Evolutionary conservation across 2,329 filamentous ascomycete genomes (phyloP).

Genomic region (Colletotrichum godetiae): DNA sequence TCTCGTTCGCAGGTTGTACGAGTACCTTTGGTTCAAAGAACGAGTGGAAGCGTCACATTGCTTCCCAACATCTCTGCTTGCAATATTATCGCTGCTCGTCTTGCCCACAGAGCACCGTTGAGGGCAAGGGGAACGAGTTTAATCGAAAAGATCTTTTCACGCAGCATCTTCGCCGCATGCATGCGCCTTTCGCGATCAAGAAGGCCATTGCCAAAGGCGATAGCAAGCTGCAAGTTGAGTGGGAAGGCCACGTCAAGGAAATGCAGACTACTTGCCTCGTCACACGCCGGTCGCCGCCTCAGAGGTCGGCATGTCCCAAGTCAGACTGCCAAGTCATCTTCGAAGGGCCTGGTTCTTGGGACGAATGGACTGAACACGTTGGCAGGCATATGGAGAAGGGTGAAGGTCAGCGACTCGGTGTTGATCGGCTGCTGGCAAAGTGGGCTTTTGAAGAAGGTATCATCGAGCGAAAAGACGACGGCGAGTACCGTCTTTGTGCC

Average conservation of each 20-base stretch:
- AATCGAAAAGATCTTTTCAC: constrained; percentile 97
- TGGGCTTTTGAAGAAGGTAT: constrained; percentile 75
- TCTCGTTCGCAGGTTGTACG: constrained; percentile 83
- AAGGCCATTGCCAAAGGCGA: constrained; percentile 68
- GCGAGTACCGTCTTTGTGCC: constrained; percentile 65
- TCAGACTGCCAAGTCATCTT: constrained; percentile 79
- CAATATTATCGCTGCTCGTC: constrained; percentile 73
- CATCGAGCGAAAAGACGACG: constrained; percentile 67
- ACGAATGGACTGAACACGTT: constrained; percentile 92
- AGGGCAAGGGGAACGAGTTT: constrained; percentile 77
- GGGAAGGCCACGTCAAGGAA: constrained; percentile 74
- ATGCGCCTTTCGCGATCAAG: constrained; percentile 76
- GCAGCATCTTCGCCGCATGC: constrained; percentile 95
- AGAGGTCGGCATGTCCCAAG: constrained; percentile 76
- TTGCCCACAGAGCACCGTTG: constrained; percentile 64
- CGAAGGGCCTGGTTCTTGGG: constrained; percentile 81
- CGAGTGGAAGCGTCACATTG: constrained; percentile 96
- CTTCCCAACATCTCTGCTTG: constrained; percentile 85
- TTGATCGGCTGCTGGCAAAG: constrained; percentile 67
- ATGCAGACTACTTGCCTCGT: constrained; percentile 82
- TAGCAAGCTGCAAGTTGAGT: constrained; percentile 69
- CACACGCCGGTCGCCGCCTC: constrained; percentile 75
- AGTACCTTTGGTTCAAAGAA: constrained; percentile 94
- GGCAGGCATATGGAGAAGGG: constrained; percentile 88
- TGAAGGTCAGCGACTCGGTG: constrained; percentile 66